Conservation (phyloP, 352 stramenopile species). For the Pythium graminicola region DNA sequence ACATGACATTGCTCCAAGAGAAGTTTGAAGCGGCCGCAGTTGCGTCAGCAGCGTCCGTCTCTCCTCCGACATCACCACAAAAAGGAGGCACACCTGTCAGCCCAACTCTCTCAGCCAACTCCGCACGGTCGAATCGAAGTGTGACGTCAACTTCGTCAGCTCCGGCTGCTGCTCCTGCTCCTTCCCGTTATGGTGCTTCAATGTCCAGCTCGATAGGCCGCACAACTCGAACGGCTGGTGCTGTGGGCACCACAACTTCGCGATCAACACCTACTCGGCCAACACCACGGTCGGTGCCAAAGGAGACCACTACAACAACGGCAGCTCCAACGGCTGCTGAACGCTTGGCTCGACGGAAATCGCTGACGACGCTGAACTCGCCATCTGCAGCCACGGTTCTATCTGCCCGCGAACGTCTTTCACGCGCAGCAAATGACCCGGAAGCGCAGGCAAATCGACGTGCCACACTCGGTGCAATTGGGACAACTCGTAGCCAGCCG, state of each 20-base stretch:
- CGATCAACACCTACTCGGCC: not conserved
- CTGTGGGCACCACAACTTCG: not conserved
- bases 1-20: slow-evolving; percentile 22
- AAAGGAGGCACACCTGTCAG: slow-evolving; percentile 21
- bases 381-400: slow-evolving; percentile 14
- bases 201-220: not conserved
- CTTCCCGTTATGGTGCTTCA: slow-evolving; percentile 9
- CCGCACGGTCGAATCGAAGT: slow-evolving; percentile 36
- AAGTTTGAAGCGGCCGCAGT: slow-evolving; percentile 25
- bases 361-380: slow-evolving; percentile 23
- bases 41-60: slow-evolving; percentile 1
- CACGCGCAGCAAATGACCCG: slow-evolving; percentile 11
- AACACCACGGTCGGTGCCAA: slow-evolving; percentile 4
- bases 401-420: slow-evolving; percentile 20
- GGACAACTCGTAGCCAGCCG: slow-evolving; percentile 12
- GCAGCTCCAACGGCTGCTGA: slow-evolving; percentile 10
- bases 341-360: slow-evolving; percentile 20
- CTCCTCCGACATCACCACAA: slow-evolving; percentile 14
- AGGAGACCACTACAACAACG: slow-evolving; percentile 1
- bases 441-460: slow-evolving; percentile 16
- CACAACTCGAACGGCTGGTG: not conserved
- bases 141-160: slow-evolving; percentile 37
- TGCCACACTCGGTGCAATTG: slow-evolving; percentile 21
- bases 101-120: slow-evolving; percentile 30
- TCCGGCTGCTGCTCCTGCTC: slow-evolving; percentile 20